Base-by-base conservation (phyloP, 176 grass and related monocot species). In the Musa itinerans region DNA sequence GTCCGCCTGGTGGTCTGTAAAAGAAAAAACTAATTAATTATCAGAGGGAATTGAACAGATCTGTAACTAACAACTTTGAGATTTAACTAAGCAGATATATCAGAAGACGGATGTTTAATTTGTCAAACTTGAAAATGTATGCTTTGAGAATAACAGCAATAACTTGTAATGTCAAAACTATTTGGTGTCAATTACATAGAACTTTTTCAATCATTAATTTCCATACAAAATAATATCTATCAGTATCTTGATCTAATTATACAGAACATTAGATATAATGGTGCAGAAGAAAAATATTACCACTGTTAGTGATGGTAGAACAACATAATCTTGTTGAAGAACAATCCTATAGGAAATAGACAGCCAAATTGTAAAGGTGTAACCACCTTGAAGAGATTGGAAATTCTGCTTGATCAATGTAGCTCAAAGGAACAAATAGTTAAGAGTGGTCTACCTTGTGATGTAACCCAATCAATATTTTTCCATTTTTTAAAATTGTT, bases 1-100 rank as follows among this genome's bases (percentile, higher is more conserved):
- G 81, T 89, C 68, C 91, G 74, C 59, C 52, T 94, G 22, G 88
- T 92, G 1, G 90, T 89, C 95, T 99, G 95, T 9, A 87, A 81
- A 84, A 64, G 15, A 24, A 53, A 22, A 43, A 26, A 74, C 27
- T 25, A 15, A 19, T n/a, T 61, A 3, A 61, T 61, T 20, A 8
- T 43, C 14, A 21, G 55, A 4, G 1, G 2, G 13, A 57, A 57
- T 16, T 57, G 13, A 57, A 57, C 17, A 57, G 55, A 57, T 16
- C 15, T 16, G 17, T 57, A n/a, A 4, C 4, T 16, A 57, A 16
- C 3, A 16, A 57, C 13, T 17, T 57, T 57, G 4, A 4, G 17
- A 16, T 12, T 16, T 57, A 57, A 57, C 16, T 4, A 57, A 57
- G 13, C 55, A 57, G 55, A 21, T 21, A 19, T 61, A 9, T n/a